Conservation (phyloP, 2,329 filamentous ascomycete genomes). For the Neofusicoccum cordaticola region DNA sequence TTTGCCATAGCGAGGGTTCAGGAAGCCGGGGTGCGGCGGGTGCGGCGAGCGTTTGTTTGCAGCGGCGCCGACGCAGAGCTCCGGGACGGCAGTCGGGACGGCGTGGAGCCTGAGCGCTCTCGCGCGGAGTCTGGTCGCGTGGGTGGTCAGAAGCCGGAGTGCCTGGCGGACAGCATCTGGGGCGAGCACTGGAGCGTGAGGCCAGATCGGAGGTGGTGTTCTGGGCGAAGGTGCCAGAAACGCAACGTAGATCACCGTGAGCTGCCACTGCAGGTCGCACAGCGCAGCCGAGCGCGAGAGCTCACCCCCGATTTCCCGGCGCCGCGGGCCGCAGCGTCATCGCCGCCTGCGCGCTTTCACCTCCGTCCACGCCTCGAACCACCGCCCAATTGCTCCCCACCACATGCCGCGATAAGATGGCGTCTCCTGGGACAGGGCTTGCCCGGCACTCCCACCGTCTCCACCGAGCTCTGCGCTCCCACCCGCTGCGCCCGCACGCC, state of each 20-base stretch:
- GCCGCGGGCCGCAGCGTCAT: slow-evolving; percentile 15
- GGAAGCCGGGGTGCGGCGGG: slow-evolving; percentile 26
- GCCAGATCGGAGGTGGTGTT: not conserved
- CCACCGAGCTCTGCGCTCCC: not conserved
- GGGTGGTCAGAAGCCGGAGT: not conserved
- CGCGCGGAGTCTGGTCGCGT: not conserved
- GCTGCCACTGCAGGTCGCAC: slow-evolving; percentile 7
- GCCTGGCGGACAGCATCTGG: not conserved
- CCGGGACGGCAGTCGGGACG: slow-evolving; percentile 18
- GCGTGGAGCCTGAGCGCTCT: not conserved
- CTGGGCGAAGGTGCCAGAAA: slow-evolving; percentile 4
- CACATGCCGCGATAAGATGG: slow-evolving; percentile 12
- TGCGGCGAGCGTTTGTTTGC: slow-evolving; percentile 25
- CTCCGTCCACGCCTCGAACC: not conserved
- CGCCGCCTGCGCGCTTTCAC: not conserved
- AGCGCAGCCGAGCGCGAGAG: not conserved
- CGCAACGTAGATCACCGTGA: slow-evolving; percentile 7
- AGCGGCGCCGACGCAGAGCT: not conserved
- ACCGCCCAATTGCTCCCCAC: not conserved
- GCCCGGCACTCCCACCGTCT: slow-evolving; percentile 9
- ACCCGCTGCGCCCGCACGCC: slow-evolving; percentile 19
- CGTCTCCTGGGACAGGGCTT: slow-evolving; percentile 6
- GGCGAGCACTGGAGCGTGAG: not conserved
- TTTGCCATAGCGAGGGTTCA: slow-evolving; percentile 9
- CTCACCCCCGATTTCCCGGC: not conserved